A percentile compares a stretch with the other conserved stretches of the same genome.
These are phyloP conservation scores for Rubroboletus pulcherrimus DNA, from an alignment of 768 basidiomycete genomes.

Conservation along the genomic window DNA sequence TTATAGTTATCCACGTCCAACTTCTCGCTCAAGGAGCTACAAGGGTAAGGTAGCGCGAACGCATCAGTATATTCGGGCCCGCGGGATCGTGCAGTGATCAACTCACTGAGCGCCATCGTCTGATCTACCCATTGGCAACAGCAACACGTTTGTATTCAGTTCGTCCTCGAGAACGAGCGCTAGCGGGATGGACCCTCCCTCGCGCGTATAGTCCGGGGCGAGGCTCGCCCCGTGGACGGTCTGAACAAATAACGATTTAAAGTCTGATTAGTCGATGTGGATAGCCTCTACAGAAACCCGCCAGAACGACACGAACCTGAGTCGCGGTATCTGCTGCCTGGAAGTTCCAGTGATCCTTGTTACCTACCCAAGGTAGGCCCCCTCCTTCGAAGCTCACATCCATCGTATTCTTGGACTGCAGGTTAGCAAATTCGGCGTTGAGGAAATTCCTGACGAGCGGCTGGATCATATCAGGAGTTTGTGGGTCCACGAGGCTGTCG, in stretches of 20 bases:
- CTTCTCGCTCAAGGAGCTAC: not conserved
- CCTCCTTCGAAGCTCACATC: not conserved
- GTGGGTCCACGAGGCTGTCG: not conserved
- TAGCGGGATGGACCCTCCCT: constrained; percentile 87
- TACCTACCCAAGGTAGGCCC: not conserved
- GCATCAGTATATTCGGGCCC: not conserved
- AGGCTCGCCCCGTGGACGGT: not conserved
- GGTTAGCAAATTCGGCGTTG: not conserved
- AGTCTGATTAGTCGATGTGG: not conserved
- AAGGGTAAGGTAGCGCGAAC: not conserved
- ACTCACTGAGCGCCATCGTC: constrained; percentile 91
- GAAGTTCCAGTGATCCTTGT: not conserved
- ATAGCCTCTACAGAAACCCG: not conserved
- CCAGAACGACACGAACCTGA: not conserved
- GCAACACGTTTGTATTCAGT: constrained; percentile 72
- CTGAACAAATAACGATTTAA: not conserved
- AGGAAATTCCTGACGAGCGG: not conserved
- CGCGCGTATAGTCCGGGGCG: constrained; percentile 23
- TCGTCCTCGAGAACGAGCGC: constrained; percentile 84
- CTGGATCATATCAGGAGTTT: not conserved
- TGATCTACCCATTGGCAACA: constrained; percentile 87
- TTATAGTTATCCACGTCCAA: not conserved
- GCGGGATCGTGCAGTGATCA: too few relatives aligned
- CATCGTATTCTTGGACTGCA: not conserved
- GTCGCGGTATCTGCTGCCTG: constrained; percentile 21